phyloP scores from a whole-genome alignment of 2,329 filamentous ascomycete genomes.

The Daldinia eschscholtzii region DNA sequence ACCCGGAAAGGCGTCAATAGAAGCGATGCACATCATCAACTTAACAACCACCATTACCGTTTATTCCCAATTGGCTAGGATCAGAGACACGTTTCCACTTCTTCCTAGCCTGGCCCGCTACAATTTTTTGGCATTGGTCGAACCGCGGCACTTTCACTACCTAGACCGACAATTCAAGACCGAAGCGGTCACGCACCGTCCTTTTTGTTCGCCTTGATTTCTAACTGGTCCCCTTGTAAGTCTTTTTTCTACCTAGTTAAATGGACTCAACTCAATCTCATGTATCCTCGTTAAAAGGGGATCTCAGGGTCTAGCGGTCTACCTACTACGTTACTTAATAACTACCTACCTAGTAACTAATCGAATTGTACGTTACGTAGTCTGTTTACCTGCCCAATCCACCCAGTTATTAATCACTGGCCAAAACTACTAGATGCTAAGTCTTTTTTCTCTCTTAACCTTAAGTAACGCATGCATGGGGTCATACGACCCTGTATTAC shows the following conservation, averaged over 20 bases:
- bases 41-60: constrained; percentile 42
- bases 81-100: constrained; percentile 32
- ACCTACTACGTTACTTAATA: constrained; percentile 11
- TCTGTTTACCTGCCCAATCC: constrained; percentile 11
- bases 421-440: background rate
- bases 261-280: constrained; percentile 16
- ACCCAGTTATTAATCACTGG: background rate
- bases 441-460: constrained; percentile 6
- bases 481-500: constrained; percentile 2
- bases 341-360: background rate
- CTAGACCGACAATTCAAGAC: constrained; percentile 36
- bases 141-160: constrained; percentile 35
- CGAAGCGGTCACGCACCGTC: constrained; percentile 38
- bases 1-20: constrained; percentile 39
- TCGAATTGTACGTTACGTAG: background rate
- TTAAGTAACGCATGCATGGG: constrained; percentile 5
- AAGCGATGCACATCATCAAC: constrained; percentile 46
- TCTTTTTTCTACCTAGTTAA: background rate
- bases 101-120: constrained; percentile 33
- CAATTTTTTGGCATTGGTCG: constrained; percentile 34
- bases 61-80: constrained; percentile 44
- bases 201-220: constrained; percentile 17
- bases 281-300: constrained; percentile 17
- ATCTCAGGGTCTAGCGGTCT: constrained; percentile 33
- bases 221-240: constrained; percentile 5